These are phyloP conservation scores for Cryptosporidium bovis DNA, from an alignment of 169 alveolate species.

Conservation along the genomic window DNA sequence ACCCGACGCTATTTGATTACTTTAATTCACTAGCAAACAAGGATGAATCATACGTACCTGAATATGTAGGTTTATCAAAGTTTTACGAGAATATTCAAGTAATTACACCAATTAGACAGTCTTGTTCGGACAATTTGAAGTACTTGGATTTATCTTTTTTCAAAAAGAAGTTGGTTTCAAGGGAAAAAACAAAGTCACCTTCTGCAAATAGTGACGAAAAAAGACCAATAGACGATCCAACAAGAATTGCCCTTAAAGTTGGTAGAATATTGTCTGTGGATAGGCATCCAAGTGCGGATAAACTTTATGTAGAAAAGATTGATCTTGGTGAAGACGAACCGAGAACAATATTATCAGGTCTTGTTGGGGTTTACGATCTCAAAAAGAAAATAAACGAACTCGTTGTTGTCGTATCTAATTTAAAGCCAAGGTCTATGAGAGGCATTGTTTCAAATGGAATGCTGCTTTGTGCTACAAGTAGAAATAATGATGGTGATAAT, in stretches of 20 bases:
- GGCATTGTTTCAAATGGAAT: constrained; percentile 86
- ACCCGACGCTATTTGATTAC: constrained; percentile 1
- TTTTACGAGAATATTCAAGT: constrained; percentile 42
- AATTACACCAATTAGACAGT: constrained; percentile 45
- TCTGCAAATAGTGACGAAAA: neutral
- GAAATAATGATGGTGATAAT: neutral
- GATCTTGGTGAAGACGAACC: constrained; percentile 87
- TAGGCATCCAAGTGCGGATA: constrained; percentile 87
- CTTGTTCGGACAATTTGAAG: constrained; percentile 35
- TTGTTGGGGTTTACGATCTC: constrained; percentile 78
- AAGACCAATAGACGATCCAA: constrained; percentile 65
- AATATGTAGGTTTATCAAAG: constrained; percentile 12
- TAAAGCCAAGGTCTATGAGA: constrained; percentile 83
- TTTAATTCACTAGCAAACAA: constrained; percentile 3
- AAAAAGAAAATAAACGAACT: constrained; percentile 82
- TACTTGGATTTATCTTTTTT: constrained; percentile 55
- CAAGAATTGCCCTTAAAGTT: constrained; percentile 82
- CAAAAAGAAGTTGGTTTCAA: constrained; percentile 26
- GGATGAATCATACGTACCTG: constrained; percentile 13
- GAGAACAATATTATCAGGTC: constrained; percentile 84
- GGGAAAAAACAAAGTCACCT: constrained; percentile 1
- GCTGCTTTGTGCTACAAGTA: constrained; percentile 79
- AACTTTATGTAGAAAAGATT: constrained; percentile 87
- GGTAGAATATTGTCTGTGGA: constrained; percentile 85
- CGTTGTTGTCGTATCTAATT: constrained; percentile 85